Conservation (phyloP, 345 rosid genomes). For the Clarkia xantiana region DNA sequence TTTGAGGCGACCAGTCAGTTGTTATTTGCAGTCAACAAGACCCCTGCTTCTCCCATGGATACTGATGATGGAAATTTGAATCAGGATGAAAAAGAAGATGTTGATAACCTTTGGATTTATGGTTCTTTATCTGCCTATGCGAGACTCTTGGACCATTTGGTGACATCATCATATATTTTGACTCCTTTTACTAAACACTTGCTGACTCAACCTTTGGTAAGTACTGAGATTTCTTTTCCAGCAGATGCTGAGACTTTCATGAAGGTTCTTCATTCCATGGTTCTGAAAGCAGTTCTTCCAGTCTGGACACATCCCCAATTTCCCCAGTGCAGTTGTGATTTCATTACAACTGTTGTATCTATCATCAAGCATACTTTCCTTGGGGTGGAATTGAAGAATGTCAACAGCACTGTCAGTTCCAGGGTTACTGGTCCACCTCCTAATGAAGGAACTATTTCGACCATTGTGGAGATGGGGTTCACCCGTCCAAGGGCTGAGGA, state of each 20-base stretch:
- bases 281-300: slow-evolving; percentile 80
- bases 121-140: slow-evolving; percentile 88
- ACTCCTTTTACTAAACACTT: slow-evolving; percentile 81
- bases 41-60: slow-evolving; percentile 78
- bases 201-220: slow-evolving; percentile 58
- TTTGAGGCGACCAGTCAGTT: slow-evolving; percentile 93
- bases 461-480: slow-evolving; percentile 97
- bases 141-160: slow-evolving; percentile 88
- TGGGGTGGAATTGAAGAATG: slow-evolving; percentile 84
- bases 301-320: slow-evolving; percentile 85
- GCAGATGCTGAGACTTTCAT: slow-evolving; percentile 82
- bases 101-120: slow-evolving; percentile 73
- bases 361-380: slow-evolving; percentile 77
- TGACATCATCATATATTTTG: slow-evolving; percentile 73
- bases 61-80: slow-evolving; percentile 56
- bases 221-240: slow-evolving; percentile 55
- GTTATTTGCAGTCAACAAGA: slow-evolving; percentile 54
- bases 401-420: slow-evolving; percentile 30
- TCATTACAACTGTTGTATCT: slow-evolving; percentile 59
- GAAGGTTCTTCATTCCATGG: slow-evolving; percentile 86
- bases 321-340: slow-evolving; percentile 66
- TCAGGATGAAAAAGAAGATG: slow-evolving; percentile 53
- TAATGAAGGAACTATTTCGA: slow-evolving; percentile 69
- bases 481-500: slow-evolving; percentile 89
- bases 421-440: slow-evolving; percentile 81